phyloP scores from a whole-genome alignment of 306 rosid genomes.

The Oxytropis ochrocephala region DNA sequence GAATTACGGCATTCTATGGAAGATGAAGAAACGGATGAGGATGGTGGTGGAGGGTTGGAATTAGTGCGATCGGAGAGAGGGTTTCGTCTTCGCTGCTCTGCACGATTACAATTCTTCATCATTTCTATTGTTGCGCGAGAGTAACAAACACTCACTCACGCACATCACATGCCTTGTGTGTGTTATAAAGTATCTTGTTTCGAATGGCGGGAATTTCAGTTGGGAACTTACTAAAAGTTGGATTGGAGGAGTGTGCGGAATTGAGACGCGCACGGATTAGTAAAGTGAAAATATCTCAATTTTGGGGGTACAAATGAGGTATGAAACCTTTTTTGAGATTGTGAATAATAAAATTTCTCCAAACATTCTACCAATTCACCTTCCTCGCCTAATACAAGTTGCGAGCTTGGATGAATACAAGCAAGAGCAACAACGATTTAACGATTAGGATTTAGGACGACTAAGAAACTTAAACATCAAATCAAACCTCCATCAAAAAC shows the following conservation, averaged over 20 bases:
- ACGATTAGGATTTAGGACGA: no score
- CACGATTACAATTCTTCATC: background rate
- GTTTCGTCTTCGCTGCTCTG: constrained; percentile 22
- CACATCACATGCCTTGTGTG: background rate
- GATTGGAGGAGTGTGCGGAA: background rate
- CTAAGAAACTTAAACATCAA: no score
- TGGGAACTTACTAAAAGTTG: background rate
- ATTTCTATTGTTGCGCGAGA: background rate
- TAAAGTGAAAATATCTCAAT: no score
- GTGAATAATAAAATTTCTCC: no score
- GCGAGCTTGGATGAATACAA: no score
- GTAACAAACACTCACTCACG: background rate
- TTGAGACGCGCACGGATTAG: background rate
- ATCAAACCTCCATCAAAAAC: no score
- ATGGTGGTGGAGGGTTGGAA: constrained; percentile 26
- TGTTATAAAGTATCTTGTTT: background rate
- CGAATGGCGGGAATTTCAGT: constrained; percentile 26
- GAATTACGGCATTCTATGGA: background rate
- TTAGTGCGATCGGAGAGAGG: constrained; percentile 65
- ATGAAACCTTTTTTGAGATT: no score
- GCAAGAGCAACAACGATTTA: no score
- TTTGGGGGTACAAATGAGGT: no score
- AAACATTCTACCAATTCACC: no score
- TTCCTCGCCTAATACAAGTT: no score
- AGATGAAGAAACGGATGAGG: constrained; percentile 15